These are phyloP conservation scores for Penicillium sp. DNA, from an alignment of 2,329 filamentous ascomycete species.

Conservation along the genomic window DNA sequence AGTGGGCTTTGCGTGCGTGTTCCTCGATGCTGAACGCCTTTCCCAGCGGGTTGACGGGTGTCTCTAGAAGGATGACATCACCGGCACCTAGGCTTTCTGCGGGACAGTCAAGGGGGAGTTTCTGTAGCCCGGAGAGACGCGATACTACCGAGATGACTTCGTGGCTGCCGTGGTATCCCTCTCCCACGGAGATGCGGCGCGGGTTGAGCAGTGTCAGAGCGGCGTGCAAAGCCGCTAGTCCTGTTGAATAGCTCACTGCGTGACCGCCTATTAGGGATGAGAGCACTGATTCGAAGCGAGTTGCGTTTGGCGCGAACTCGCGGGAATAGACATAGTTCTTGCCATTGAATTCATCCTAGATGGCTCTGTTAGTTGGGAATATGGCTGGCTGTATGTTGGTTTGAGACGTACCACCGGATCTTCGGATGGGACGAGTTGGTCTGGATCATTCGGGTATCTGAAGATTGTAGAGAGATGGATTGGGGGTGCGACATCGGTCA, in stretches of 20 bases:
- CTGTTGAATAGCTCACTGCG: slow-evolving; percentile 76
- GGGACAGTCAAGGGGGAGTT: slow-evolving; percentile 68
- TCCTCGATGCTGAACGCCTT: slow-evolving; percentile 67
- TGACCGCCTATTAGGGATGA: slow-evolving; percentile 63
- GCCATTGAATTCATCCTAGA: slow-evolving; percentile 23
- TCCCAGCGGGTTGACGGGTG: slow-evolving; percentile 84
- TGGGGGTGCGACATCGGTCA: slow-evolving; percentile 79
- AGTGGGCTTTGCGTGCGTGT: slow-evolving; percentile 64
- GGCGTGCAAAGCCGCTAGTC: slow-evolving; percentile 83
- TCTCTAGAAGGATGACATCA: slow-evolving; percentile 85
- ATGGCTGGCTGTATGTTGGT: too few species aligned
- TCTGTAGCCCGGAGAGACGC: slow-evolving; percentile 71
- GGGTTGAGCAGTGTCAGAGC: slow-evolving; percentile 79
- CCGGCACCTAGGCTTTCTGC: slow-evolving; percentile 58
- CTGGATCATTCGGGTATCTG: slow-evolving; percentile 70
- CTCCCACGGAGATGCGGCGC: slow-evolving; percentile 73
- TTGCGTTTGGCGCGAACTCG: slow-evolving; percentile 72
- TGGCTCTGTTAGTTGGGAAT: neutral
- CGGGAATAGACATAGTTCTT: slow-evolving; percentile 77
- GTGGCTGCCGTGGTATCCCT: slow-evolving; percentile 90
- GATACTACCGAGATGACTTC: slow-evolving; percentile 72
- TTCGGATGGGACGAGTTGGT: slow-evolving; percentile 54
- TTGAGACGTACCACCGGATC: slow-evolving; percentile 54
- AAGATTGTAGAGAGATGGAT: slow-evolving; percentile 91
- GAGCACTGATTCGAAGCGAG: slow-evolving; percentile 80